phyloP scores from a whole-genome alignment of 345 rosid species.

The Kandelia obovata region DNA sequence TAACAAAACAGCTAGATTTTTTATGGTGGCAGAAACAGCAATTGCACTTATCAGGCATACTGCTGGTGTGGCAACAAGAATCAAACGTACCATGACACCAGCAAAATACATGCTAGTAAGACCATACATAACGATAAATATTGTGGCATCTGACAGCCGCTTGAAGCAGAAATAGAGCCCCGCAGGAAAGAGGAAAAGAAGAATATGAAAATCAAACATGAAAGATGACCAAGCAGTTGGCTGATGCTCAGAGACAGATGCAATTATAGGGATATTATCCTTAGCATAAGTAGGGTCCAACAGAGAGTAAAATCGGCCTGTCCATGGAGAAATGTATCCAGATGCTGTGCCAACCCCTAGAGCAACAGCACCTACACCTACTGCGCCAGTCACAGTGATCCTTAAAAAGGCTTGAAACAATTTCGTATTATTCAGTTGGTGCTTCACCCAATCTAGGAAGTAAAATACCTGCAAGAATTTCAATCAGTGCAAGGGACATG shows the following conservation, averaged over 20 bases:
- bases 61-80: conserved; percentile 95
- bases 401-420: conserved; percentile 85
- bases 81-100: conserved; percentile 99
- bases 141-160: conserved; percentile 84
- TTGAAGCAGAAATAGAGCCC: conserved; percentile 99
- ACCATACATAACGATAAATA: conserved; percentile 98
- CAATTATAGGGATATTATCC: conserved; percentile 96
- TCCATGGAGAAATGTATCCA: conserved; percentile 98
- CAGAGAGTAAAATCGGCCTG: conserved; percentile 90
- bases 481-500: too few species aligned
- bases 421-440: conserved; percentile 70
- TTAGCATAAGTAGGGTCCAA: conserved; percentile 95
- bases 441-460: conserved; percentile 94
- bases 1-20: conserved; percentile 66
- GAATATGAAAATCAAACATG: conserved; percentile 94
- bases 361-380: conserved; percentile 66
- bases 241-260: conserved; percentile 99
- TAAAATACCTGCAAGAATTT: conserved; percentile 63
- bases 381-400: conserved; percentile 72
- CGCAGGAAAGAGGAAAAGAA: conserved; percentile 97
- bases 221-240: conserved; percentile 99
- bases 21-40: conserved; percentile 90
- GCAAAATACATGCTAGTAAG: conserved; percentile 99
- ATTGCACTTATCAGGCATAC: conserved; percentile 93
- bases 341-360: conserved; percentile 86